phyloP scores from a whole-genome alignment of 371 early-diverging fungal genomes.

The Mucor mucedo region DNA sequence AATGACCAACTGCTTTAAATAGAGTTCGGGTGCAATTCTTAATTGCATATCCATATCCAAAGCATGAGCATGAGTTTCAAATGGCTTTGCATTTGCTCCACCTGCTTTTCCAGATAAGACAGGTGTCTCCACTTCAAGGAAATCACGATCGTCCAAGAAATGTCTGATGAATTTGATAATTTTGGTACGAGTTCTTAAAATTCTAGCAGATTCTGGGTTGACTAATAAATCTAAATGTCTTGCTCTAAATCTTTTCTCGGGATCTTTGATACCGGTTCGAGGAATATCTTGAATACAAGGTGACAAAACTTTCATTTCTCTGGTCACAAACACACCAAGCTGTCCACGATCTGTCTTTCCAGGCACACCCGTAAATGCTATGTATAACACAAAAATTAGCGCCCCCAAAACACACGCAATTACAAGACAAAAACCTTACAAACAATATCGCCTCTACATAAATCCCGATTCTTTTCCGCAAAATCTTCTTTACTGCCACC shows the following conservation, averaged over 20 bases:
- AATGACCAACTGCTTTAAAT: conserved; percentile 93
- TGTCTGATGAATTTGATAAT: conserved; percentile 78
- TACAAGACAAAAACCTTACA: conserved; percentile 41
- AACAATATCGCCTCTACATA: conserved; percentile 73
- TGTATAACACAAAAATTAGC: not conserved
- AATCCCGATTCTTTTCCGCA: conserved; percentile 38
- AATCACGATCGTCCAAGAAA: conserved; percentile 80
- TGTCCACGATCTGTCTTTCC: conserved; percentile 89
- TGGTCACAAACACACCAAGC: conserved; percentile 73
- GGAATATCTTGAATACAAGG: conserved; percentile 93
- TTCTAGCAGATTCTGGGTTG: conserved; percentile 68
- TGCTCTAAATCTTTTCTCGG: conserved; percentile 85
- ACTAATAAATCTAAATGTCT: conserved; percentile 91
- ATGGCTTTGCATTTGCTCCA: conserved; percentile 97
- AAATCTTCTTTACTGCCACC: conserved; percentile 53
- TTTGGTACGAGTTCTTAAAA: conserved; percentile 62
- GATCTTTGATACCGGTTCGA: conserved; percentile 67
- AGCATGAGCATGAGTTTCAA: conserved; percentile 85
- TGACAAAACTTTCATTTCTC: conserved; percentile 70
- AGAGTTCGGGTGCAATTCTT: conserved; percentile 96
- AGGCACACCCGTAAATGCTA: conserved; percentile 75
- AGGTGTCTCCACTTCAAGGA: conserved; percentile 98
- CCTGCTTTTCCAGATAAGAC: conserved; percentile 88
- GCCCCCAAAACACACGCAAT: not conserved
- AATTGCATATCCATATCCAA: conserved; percentile 81